Base-by-base conservation (phyloP, 169 alveolate genomes). In the Eimeria maxima region DNA sequence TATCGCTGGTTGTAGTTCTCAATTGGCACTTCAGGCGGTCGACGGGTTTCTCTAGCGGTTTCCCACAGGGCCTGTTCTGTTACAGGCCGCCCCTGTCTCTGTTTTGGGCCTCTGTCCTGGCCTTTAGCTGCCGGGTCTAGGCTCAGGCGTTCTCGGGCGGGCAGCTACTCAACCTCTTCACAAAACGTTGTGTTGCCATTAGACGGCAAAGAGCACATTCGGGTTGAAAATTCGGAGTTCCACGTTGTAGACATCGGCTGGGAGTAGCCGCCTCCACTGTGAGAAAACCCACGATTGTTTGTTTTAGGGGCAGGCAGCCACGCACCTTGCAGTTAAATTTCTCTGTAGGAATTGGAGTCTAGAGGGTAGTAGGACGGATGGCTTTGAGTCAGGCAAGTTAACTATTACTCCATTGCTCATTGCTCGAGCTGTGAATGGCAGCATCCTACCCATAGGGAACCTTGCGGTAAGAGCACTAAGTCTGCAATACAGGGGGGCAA, bases 111-210 rank as follows among this genome's bases (percentile, higher is more conserved):
- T 76, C 22, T 76, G 45, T 24, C 45, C 60, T 42, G 60, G 80
- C 80, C 45, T 69, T 29, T 11, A 47, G 47, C 80, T 69, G 80
- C 80, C 7, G 80, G 24, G 80, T 69, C 47, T 69, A 69, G 80
- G 80, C 80, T 3, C 80, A 69, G 80, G 50, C 80, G 22, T 69
- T 50, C 80, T 69, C 11, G 47, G 33, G 80, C 11, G 47, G 33
- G 80, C 80, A 69, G 50, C 50, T 29, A 33, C 80, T 33, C 50
- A 69, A 69, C 47, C 24, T 29, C 80, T 33, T 69, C 47, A 24
- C 80, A 69, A 69, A 69, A 47, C 50, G 80, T 69, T 69, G 80
- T 69, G 47, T 29, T 69, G 80, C 24, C 27, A 10, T 29, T 44
- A 29, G 50, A 16, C 80, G 80, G 8, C 80, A 29, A 69, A 27